phyloP scores from a whole-genome alignment of 2,329 filamentous ascomycete species.

The Sporothrix globosa region DNA sequence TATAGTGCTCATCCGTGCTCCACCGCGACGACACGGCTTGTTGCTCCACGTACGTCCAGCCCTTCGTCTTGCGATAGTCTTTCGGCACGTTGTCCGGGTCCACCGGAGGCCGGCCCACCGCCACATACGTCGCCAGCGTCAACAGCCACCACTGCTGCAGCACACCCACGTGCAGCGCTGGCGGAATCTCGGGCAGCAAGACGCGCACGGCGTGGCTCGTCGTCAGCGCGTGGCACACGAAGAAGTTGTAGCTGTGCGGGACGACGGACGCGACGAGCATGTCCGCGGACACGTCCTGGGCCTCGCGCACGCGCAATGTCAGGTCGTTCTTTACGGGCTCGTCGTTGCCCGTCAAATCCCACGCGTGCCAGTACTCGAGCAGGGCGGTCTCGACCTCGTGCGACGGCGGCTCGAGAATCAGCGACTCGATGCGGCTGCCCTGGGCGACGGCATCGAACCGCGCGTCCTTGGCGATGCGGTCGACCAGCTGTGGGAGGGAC shows the following conservation, averaged over 20 bases:
- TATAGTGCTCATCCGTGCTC: slow-evolving; percentile 76
- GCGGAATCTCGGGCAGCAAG: slow-evolving; percentile 75
- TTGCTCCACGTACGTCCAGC: slow-evolving; percentile 77
- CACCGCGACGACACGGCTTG: slow-evolving; percentile 70
- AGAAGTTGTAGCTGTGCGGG: slow-evolving; percentile 73
- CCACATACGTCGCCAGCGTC: slow-evolving; percentile 74
- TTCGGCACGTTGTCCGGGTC: slow-evolving; percentile 65
- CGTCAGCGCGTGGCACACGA: slow-evolving; percentile 78
- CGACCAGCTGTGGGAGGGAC: slow-evolving; percentile 70
- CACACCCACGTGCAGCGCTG: slow-evolving; percentile 70
- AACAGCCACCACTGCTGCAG: slow-evolving; percentile 91
- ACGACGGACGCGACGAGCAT: slow-evolving; percentile 65
- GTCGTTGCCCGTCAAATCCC: slow-evolving; percentile 60
- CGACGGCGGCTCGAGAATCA: slow-evolving; percentile 63
- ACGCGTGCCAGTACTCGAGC: slow-evolving; percentile 89
- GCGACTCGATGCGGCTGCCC: slow-evolving; percentile 60
- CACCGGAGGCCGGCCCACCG: slow-evolving; percentile 72
- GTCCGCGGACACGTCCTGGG: slow-evolving; percentile 63
- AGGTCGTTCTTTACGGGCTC: slow-evolving; percentile 53
- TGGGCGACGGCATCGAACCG: slow-evolving; percentile 64
- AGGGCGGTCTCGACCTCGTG: slow-evolving; percentile 60
- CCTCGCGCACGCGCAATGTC: slow-evolving; percentile 73
- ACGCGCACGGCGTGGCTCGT: slow-evolving; percentile 88
- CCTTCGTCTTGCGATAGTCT: slow-evolving; percentile 61
- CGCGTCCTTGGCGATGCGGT: slow-evolving; percentile 68